phyloP scores from a whole-genome alignment of 2,329 filamentous ascomycete species.

The Fusarium euwallaceae region DNA sequence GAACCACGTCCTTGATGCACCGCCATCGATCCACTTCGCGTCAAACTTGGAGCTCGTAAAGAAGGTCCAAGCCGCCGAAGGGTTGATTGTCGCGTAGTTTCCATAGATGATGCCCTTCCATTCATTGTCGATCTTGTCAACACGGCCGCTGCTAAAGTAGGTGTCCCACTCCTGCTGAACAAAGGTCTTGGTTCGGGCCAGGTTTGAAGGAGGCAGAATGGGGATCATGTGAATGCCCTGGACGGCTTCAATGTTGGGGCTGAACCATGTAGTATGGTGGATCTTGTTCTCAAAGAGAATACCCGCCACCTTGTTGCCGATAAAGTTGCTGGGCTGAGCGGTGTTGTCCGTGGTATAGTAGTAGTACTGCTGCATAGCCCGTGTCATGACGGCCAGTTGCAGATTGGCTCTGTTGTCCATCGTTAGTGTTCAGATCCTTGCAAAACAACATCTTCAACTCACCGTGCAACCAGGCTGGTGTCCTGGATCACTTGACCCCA shows the following conservation, averaged over 20 bases:
- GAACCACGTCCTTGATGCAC: slow-evolving; percentile 88
- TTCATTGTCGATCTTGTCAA: slow-evolving; percentile 75
- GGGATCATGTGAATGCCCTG: slow-evolving; percentile 88
- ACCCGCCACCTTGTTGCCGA: slow-evolving; percentile 79
- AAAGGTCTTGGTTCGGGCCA: slow-evolving; percentile 76
- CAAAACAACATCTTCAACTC: slow-evolving; percentile 34
- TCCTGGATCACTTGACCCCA: slow-evolving; percentile 89
- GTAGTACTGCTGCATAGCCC: slow-evolving; percentile 84
- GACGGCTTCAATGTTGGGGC: slow-evolving; percentile 77
- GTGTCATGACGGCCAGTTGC: slow-evolving; percentile 83
- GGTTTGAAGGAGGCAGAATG: slow-evolving; percentile 75
- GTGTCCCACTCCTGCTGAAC: slow-evolving; percentile 86
- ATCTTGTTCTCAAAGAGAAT: slow-evolving; percentile 95
- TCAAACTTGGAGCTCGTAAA: slow-evolving; percentile 78
- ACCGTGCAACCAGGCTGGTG: slow-evolving; percentile 81
- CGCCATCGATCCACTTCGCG: slow-evolving; percentile 80
- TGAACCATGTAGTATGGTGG: slow-evolving; percentile 93
- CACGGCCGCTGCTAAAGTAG: slow-evolving; percentile 78
- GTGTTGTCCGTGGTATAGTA: slow-evolving; percentile 79
- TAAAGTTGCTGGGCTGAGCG: slow-evolving; percentile 80
- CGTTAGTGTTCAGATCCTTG: slow-evolving; percentile 6
- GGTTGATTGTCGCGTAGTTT: slow-evolving; percentile 84
- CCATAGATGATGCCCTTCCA: slow-evolving; percentile 90
- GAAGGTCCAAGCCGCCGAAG: slow-evolving; percentile 77
- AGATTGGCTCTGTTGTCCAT: slow-evolving; percentile 72